Base-by-base conservation (phyloP, 139 green algal species). In the Chlamydomonas asymmetrica region DNA sequence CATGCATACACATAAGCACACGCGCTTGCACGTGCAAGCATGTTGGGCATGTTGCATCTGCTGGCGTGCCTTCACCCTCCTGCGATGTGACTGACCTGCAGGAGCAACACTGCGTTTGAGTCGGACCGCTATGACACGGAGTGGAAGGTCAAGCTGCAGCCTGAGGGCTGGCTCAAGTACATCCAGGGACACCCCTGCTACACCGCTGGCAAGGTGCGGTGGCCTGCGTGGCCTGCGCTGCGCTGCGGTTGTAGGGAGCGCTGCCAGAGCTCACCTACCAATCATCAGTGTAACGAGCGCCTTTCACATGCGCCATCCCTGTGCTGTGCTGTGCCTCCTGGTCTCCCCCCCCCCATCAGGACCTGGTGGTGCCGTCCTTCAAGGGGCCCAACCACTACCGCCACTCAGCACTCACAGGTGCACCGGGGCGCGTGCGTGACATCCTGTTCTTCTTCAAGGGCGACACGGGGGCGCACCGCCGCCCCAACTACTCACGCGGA, bases 321-420 rank as follows among this genome's bases (percentile, higher is more conserved):
- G 48, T 20, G 48, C 48, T 20, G 18, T 57, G n/a, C n/a, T n/a
- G n/a, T n/a, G n/a, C n/a, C n/a, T n/a, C n/a, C n/a, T n/a, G n/a
- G n/a, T n/a, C 63, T 60, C 39, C 56, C 31, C 49, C 73, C 59
- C 10, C 25, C 35, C 16, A 40, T 27, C 79, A 90, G 80, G 84
- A 92, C 75, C 63, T 92, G 52, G 78, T 92, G 0, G 71, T 92
- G 0, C 87, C 87, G 1, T 56, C 73, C 20, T 82, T 89, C 66
- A 82, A 83, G 49, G 27, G 27, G 1, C 82, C 82, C 22, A 20
- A n/a, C 2, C 72, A 78, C 43, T 83, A 82, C 71, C 22, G 34
- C 7, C 13, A 32, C 35, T 81, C 66, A 6, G 66, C 78, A 22
- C 72, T 85, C 35, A 23, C 72, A 29, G 84, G 80, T 20, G 10